These are phyloP conservation scores for Zostera marina DNA, from an alignment of 116 monocot genomes.

Conservation along the genomic window DNA sequence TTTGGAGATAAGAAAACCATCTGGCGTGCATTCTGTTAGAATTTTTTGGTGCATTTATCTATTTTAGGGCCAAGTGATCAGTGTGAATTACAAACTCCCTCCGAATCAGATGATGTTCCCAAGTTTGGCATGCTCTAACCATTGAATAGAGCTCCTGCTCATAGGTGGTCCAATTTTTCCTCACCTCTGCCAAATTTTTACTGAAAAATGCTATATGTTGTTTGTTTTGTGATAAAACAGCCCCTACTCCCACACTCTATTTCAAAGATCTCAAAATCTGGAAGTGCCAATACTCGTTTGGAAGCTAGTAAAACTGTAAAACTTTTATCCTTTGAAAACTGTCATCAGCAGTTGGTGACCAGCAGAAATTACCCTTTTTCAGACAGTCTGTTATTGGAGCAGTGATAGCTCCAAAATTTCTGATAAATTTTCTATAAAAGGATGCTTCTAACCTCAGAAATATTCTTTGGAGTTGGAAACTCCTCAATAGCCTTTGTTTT, in stretches of 20 bases:
- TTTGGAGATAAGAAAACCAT: neutral
- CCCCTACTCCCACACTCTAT: neutral
- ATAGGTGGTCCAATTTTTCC: neutral
- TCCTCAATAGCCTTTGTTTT: no score
- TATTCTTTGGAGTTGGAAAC: no score
- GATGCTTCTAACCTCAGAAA: no score
- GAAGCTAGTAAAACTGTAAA: no score
- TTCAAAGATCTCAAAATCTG: neutral
- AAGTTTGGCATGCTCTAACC: neutral
- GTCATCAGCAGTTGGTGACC: no score
- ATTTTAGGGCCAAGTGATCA: neutral
- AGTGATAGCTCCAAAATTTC: no score
- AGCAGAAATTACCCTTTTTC: no score
- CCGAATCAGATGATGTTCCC: neutral
- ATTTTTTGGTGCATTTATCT: neutral
- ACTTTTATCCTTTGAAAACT: neutral
- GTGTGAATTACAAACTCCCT: neutral
- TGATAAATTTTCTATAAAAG: no score
- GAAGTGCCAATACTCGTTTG: neutral
- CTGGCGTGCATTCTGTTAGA: neutral
- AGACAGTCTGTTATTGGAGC: no score
- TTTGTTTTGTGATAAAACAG: neutral
- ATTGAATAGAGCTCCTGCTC: neutral
- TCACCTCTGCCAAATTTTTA: neutral
- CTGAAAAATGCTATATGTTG: neutral